A percentile compares a stretch with the other conserved stretches of the same genome.
These are phyloP conservation scores for Ustulina deusta DNA, from an alignment of 2,329 filamentous ascomycete genomes.

Conservation along the genomic window DNA sequence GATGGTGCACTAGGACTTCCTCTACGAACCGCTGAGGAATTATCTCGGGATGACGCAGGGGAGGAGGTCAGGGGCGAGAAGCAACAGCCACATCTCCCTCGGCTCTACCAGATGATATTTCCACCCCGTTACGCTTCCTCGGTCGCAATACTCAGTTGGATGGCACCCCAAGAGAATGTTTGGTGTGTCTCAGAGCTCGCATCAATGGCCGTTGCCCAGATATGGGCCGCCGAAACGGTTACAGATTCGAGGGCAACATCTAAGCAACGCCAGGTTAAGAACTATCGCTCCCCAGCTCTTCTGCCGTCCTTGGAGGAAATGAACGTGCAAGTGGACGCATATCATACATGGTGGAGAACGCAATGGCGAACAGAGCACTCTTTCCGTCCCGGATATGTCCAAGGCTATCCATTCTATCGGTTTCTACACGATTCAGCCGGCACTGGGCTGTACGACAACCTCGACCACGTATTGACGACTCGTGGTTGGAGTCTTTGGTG, in stretches of 20 bases:
- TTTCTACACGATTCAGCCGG: conserved; percentile 47
- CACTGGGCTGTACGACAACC: conserved; percentile 46
- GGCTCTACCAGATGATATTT: conserved; percentile 44
- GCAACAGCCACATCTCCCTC: conserved; percentile 37
- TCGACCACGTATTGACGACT: conserved; percentile 43
- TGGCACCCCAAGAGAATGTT: conserved; percentile 40
- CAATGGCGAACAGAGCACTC: conserved; percentile 43
- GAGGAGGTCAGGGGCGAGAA: neutral
- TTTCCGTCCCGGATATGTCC: conserved; percentile 42
- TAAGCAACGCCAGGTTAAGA: neutral
- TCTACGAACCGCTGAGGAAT: conserved; percentile 25
- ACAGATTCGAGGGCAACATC: conserved; percentile 3
- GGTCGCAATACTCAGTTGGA: conserved; percentile 42
- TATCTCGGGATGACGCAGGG: neutral
- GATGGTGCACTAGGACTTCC: conserved; percentile 39
- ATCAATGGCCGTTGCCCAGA: conserved; percentile 56
- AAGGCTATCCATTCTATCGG: conserved; percentile 42
- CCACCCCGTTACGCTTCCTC: conserved; percentile 44
- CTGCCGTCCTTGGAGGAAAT: conserved; percentile 43
- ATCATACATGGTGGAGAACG: conserved; percentile 48
- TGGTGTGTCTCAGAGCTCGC: conserved; percentile 46
- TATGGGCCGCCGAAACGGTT: conserved; percentile 37
- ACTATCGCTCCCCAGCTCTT: conserved; percentile 34
- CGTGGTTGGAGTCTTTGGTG: conserved; percentile 46
- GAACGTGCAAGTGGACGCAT: conserved; percentile 45